Percentiles rank a stretch among this genome's conserved stretches.
Conservation (phyloP, 768 basidiomycete genomes). For the Cyclocybe aegerita region DNA sequence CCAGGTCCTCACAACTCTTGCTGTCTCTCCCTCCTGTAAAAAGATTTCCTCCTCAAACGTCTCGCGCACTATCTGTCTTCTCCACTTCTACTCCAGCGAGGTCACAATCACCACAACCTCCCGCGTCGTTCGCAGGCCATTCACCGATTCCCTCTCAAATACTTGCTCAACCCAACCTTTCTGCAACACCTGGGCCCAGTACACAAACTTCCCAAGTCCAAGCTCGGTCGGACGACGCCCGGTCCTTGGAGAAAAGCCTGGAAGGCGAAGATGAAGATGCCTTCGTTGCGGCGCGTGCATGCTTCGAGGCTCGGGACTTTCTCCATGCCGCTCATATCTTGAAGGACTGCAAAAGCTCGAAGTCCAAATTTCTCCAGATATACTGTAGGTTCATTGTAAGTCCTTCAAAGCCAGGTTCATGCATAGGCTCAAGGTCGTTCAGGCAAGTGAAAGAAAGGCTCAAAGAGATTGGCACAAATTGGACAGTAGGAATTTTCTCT, state of each 20-base stretch:
- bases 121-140: conserved; percentile 34
- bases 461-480: conserved; percentile 84
- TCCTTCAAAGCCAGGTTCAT: conserved; percentile 10
- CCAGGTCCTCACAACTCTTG: conserved; percentile 77
- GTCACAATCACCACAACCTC: conserved; percentile 38
- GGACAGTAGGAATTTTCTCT: conserved; percentile 52
- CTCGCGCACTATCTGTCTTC: conserved; percentile 33
- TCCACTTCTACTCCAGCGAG: conserved; percentile 63
- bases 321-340: conserved; percentile 69
- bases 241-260: conserved; percentile 40
- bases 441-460: conserved; percentile 85
- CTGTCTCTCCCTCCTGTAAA: conserved; percentile 54
- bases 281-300: conserved; percentile 70
- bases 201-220: conserved; percentile 35
- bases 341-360: conserved; percentile 62
- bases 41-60: conserved; percentile 30
- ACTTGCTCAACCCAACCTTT: conserved; percentile 25
- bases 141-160: conserved; percentile 33
- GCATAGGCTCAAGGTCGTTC: conserved; percentile 5
- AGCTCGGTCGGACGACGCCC: conserved; percentile 30
- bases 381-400: conserved; percentile 89
- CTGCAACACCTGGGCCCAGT: conserved; percentile 27
- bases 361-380: conserved; percentile 71
- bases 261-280: conserved; percentile 69
- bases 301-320: conserved; percentile 77